Base-by-base conservation (phyloP, 192 early-diverging fungal species). In the Phycomyces nitens region DNA sequence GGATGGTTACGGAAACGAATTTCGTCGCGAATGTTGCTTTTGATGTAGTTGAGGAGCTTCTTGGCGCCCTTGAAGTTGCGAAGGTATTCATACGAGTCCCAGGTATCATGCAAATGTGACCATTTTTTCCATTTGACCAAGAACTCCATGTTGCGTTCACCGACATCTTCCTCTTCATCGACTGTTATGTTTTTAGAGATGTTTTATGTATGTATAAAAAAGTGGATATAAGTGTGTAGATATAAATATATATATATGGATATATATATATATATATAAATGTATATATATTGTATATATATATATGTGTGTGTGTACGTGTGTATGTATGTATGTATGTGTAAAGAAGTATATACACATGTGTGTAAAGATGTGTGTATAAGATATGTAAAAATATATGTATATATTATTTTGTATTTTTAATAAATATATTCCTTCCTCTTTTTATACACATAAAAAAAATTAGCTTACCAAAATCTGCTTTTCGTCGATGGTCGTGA, bases 91-190 rank as follows among this genome's bases (percentile, higher is more conserved):
- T 82, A 81, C 0, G 80, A 79, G 58, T 94, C 87, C 96, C 96
- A 99, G 0, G 95, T 94, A 44, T 96, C 88, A 63, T 94, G 89
- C 50, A 94, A 76, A 76, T 96, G 92, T 22, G 93, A 91, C 76
- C 83, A 87, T 7, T 89, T 86, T 75, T 89, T 89, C 96, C 96
- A 99, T 69, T 99, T 97, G 65, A 99, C 86, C n/a, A 86, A 75
- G 60, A 88, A 97, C 77, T 94, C 89, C 60, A 86, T 75, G 57
- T 88, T 88, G 22, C 54, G 72, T 52, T 79, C 75, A 1, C 78
- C 80, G 27, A 71, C 70, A 16, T 79, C 79, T 2, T 71, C 53
- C 18, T 77, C 71, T 52, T 79, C 61, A 21, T 62, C 50, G 23
- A 73, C 77, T 34, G 52, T 58, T 8, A 12, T 23, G 43, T 64